Base-by-base conservation (phyloP, 2,329 filamentous ascomycete species). In the Corinectria fuckeliana region DNA sequence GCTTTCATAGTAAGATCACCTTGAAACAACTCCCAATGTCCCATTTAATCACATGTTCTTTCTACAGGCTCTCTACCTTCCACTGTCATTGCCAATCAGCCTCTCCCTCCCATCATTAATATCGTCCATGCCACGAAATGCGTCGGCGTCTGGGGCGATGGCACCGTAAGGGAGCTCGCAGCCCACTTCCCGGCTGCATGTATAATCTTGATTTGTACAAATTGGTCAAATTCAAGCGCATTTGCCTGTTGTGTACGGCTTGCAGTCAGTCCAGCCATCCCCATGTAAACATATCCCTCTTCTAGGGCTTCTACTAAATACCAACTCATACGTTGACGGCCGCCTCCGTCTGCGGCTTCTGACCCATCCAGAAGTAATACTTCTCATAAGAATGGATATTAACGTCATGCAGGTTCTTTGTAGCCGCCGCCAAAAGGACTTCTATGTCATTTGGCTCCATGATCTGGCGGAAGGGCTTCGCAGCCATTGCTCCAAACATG, bases 121-220 rank as follows among this genome's bases (percentile, higher is more conserved):
- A 64, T 75, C 48, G 66, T 73, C 7, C 73, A 75, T 32, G 70
- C 70, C 1, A 74, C 71, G 26, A 74, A 74, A 30, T 74, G 72
- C 58, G 64, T 74, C 41, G 72, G 61, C 1, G 57, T 63, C 34
- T 75, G 73, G 71, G 72, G 70, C 26, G 60, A 66, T 1, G 72
- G 73, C 14, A 65, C 74, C 34, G 71, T 72, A 5, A 58, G 63
- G 14, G 71, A 73, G 41, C 63, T 75, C 0, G 64, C 61, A 0
- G n/a, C 25, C 1, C 58, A 70, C 5, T 74, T 74, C 9, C 72
- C 71, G 0, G 58, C 60, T 1, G 69, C 72, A 1, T 70, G 51
- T n/a, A 41, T 36, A n/a, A n/a, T n/a, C n/a, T n/a, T n/a, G n/a
- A n/a, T n/a, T n/a, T n/a, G n/a, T n/a, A n/a, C n/a, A n/a, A n/a